A percentile compares a stretch with the other conserved stretches of the same genome.
These are phyloP conservation scores for Arctium minus DNA, from an alignment of 129 eudicot species.

Conservation along the genomic window DNA sequence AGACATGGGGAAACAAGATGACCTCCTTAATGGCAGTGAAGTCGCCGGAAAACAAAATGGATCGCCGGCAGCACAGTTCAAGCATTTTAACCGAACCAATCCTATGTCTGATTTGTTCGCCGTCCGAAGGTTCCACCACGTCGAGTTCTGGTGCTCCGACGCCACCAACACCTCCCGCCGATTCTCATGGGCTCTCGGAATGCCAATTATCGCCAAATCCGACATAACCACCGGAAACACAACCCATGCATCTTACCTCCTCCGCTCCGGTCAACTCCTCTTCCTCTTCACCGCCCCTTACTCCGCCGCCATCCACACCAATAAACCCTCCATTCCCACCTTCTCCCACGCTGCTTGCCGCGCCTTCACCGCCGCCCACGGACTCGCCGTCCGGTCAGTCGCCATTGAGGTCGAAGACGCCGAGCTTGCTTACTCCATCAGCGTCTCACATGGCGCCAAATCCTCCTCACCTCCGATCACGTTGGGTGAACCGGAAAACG, in stretches of 20 bases:
- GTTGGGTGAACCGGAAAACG: conserved; percentile 4
- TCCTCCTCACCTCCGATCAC: conserved; percentile 34
- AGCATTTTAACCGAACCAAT: conserved; percentile 45
- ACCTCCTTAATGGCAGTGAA: not conserved
- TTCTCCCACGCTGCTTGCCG: conserved; percentile 39
- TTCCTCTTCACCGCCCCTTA: conserved; percentile 90
- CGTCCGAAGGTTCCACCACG: conserved; percentile 74
- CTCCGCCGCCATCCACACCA: conserved; percentile 44
- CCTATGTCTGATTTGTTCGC: conserved; percentile 54
- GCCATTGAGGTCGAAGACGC: conserved; percentile 74
- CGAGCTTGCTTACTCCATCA: conserved; percentile 40
- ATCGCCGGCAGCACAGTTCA: conserved; percentile 17
- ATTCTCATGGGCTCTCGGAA: conserved; percentile 82
- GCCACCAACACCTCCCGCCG: conserved; percentile 70
- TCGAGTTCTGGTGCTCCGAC: conserved; percentile 90
- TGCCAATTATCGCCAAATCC: conserved; percentile 82
- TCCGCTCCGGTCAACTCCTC: conserved; percentile 56
- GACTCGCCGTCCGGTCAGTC: conserved; percentile 76
- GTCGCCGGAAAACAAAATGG: not conserved
- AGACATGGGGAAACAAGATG: not conserved
- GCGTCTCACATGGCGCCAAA: conserved; percentile 58
- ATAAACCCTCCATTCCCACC: conserved; percentile 51
- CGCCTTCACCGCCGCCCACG: conserved; percentile 63
- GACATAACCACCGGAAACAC: conserved; percentile 86
- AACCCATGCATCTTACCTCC: conserved; percentile 76